These are phyloP conservation scores for Lathyrus aphaca DNA, from an alignment of 306 rosid species.

Conservation along the genomic window DNA sequence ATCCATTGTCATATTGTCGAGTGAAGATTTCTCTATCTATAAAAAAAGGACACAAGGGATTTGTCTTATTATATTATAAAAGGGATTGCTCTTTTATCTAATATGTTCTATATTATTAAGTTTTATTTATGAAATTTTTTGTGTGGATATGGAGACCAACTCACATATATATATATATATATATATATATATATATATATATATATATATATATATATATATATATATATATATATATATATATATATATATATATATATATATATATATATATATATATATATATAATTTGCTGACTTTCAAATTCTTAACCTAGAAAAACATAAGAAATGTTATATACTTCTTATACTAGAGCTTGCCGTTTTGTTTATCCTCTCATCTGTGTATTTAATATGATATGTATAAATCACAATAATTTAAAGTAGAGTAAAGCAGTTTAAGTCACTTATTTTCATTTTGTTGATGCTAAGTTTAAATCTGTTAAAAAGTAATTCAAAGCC, in stretches of 20 bases:
- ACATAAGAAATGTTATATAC: neutral
- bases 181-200: too few species aligned
- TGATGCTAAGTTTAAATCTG: neutral
- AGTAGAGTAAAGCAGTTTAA: slow-evolving; percentile 4
- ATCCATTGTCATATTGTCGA: neutral
- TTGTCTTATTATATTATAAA: neutral
- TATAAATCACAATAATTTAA: neutral
- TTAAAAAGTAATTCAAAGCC: slow-evolving; percentile 23
- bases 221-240: too few species aligned
- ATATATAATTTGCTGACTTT: too few species aligned
- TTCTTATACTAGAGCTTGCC: neutral
- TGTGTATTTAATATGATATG: slow-evolving; percentile 3
- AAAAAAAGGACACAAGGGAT: neutral
- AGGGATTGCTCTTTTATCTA: neutral
- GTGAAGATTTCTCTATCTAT: neutral
- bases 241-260: too few species aligned
- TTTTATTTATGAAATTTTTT: neutral
- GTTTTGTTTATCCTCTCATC: neutral
- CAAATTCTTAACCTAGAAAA: too few species aligned
- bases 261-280: too few species aligned
- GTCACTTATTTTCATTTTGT: slow-evolving; percentile 13
- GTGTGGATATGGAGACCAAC: too few species aligned
- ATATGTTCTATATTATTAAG: neutral
- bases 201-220: too few species aligned
- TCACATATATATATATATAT: too few species aligned